phyloP scores from a whole-genome alignment of 2,329 filamentous ascomycete species.

The Exophiala viscosa region DNA sequence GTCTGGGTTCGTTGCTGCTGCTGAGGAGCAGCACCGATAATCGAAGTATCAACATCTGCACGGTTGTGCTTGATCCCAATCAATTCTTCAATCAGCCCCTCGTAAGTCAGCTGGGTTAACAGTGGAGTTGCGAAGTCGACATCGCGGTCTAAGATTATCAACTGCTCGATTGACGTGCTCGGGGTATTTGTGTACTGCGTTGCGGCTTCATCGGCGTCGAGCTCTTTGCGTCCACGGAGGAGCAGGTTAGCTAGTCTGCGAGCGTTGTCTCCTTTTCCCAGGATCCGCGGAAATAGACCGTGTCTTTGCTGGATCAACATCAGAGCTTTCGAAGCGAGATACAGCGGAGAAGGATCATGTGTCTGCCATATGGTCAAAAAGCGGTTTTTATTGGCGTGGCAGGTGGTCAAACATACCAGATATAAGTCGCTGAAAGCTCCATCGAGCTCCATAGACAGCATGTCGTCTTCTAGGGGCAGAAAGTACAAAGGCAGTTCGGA shows the following conservation, averaged over 20 bases:
- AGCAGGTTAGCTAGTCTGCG: constrained; percentile 83
- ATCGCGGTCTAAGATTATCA: constrained; percentile 93
- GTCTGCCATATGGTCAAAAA: constrained; percentile 44
- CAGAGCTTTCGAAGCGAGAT: constrained; percentile 80
- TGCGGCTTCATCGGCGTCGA: constrained; percentile 67
- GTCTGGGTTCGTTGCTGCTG: constrained; percentile 47
- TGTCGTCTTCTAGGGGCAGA: constrained; percentile 83
- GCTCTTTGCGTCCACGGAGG: constrained; percentile 85
- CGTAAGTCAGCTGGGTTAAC: constrained; percentile 92
- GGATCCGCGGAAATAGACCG: constrained; percentile 88
- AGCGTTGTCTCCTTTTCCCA: constrained; percentile 93
- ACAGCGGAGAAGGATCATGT: constrained; percentile 88
- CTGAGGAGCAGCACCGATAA: constrained; percentile 68
- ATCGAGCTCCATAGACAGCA: constrained; percentile 85
- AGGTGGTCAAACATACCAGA: constrained; percentile 49
- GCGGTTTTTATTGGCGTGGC: constrained; percentile 2
- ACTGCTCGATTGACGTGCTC: constrained; percentile 80
- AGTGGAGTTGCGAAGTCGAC: constrained; percentile 89
- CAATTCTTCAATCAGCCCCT: constrained; percentile 90
- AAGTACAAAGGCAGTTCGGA: constrained; percentile 85
- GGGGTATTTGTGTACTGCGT: constrained; percentile 56
- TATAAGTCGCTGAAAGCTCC: constrained; percentile 85
- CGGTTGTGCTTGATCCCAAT: constrained; percentile 91
- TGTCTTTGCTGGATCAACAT: constrained; percentile 92
- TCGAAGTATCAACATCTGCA: constrained; percentile 83